phyloP scores from a whole-genome alignment of 2,329 filamentous ascomycete species.

The Chaetomium sp. region DNA sequence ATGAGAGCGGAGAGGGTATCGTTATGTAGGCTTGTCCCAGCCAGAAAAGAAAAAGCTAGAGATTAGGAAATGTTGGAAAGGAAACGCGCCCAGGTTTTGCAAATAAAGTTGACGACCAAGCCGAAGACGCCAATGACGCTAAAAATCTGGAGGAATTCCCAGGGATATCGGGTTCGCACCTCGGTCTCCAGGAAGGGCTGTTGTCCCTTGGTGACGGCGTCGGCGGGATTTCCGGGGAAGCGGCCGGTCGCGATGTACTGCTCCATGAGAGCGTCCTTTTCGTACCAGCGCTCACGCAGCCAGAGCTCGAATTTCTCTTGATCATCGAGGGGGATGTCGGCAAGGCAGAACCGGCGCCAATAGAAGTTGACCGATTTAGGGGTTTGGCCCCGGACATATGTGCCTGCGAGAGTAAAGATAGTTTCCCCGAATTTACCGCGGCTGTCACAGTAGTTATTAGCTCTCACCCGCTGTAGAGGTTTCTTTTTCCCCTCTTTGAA shows the following conservation, averaged over 20 bases:
- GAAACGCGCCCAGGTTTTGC: conserved; percentile 24
- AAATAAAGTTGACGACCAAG: conserved; percentile 34
- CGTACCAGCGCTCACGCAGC: conserved; percentile 80
- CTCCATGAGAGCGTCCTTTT: conserved; percentile 86
- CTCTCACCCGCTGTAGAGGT: background rate
- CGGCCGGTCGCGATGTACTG: conserved; percentile 70
- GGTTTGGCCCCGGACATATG: conserved; percentile 80
- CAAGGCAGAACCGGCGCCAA: conserved; percentile 79
- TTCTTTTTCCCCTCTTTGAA: too few relatives aligned
- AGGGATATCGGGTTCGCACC: conserved; percentile 47
- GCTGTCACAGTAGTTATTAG: conserved; percentile 34
- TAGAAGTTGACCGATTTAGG: conserved; percentile 96
- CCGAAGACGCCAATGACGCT: conserved; percentile 40
- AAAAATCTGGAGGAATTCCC: conserved; percentile 52
- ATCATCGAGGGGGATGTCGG: conserved; percentile 73
- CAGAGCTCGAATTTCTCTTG: conserved; percentile 72
- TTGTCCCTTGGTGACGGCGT: conserved; percentile 30
- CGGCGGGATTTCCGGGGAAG: conserved; percentile 63
- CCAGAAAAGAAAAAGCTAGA: conserved; percentile 5
- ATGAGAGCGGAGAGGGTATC: conserved; percentile 9
- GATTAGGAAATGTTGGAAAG: conserved; percentile 9
- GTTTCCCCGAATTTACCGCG: conserved; percentile 83
- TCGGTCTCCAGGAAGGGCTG: conserved; percentile 49
- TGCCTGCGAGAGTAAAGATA: conserved; percentile 78
- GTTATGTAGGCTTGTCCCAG: background rate